Conservation (phyloP, 345 rosid genomes). For the Linum lewisii region DNA sequence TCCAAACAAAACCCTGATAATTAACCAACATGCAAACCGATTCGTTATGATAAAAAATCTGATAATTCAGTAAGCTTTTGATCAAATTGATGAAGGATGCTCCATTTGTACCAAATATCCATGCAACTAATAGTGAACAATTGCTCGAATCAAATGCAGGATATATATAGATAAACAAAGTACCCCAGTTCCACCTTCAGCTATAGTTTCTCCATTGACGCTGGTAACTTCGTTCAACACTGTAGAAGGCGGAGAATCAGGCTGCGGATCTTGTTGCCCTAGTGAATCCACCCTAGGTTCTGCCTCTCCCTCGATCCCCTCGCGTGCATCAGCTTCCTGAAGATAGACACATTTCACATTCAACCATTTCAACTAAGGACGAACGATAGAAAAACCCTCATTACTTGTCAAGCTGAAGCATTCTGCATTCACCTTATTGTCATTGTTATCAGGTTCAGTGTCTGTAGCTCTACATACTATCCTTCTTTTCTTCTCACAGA, state of each 20-base stretch:
- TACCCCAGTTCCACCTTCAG: slow-evolving; percentile 48
- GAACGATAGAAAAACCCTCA: background rate
- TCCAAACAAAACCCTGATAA: slow-evolving; percentile 18
- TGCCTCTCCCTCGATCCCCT: slow-evolving; percentile 28
- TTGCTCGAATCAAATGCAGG: background rate
- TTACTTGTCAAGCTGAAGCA: background rate
- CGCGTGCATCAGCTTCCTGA: slow-evolving; percentile 37
- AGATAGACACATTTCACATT: slow-evolving; percentile 8
- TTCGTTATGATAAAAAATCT: background rate
- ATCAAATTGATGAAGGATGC: background rate
- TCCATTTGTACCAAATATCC: background rate
- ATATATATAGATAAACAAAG: slow-evolving; percentile 11
- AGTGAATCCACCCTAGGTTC: slow-evolving; percentile 25
- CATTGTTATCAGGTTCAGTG: slow-evolving; percentile 63
- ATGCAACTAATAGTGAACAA: background rate
- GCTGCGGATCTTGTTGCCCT: slow-evolving; percentile 26
- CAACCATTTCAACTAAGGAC: background rate
- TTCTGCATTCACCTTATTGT: slow-evolving; percentile 52
- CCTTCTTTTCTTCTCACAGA: slow-evolving; percentile 42
- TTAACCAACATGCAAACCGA: background rate
- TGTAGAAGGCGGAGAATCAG: slow-evolving; percentile 33
- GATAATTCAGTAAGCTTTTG: slow-evolving; percentile 1
- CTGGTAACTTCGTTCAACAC: slow-evolving; percentile 26
- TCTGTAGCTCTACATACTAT: slow-evolving; percentile 48
- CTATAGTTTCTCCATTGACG: slow-evolving; percentile 27